These are phyloP conservation scores for Geosmithia morbida DNA, from an alignment of 2,329 filamentous ascomycete genomes.

Conservation along the genomic window DNA sequence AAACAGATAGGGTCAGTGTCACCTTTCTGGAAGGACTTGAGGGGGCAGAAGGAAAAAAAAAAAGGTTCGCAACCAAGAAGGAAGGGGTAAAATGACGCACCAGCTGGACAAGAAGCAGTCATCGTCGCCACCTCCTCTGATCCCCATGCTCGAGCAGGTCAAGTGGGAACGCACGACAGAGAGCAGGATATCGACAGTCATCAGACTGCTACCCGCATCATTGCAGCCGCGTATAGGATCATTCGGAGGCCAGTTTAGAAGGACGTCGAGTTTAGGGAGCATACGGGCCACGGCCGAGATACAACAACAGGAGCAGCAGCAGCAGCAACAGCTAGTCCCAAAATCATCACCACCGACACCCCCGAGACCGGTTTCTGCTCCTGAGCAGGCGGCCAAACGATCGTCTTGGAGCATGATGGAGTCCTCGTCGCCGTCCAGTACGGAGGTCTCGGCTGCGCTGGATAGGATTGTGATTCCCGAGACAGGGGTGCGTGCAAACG, in stretches of 20 bases:
- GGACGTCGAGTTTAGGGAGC: constrained; percentile 19
- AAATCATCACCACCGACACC: background rate
- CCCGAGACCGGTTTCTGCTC: background rate
- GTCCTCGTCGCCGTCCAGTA: background rate
- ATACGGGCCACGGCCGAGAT: constrained; percentile 3
- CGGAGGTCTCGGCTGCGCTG: background rate
- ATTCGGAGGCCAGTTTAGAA: constrained; percentile 29
- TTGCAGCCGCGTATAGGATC: constrained; percentile 35
- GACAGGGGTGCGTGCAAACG: constrained; percentile 1
- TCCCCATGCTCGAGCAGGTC: constrained; percentile 11
- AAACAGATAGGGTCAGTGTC: background rate
- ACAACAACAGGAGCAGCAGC: background rate
- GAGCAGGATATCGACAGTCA: constrained; percentile 29
- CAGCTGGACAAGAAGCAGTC: background rate
- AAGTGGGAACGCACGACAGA: constrained; percentile 16
- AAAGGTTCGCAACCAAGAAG: too few species aligned
- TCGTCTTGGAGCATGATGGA: background rate
- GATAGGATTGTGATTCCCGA: background rate
- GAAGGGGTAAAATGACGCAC: background rate
- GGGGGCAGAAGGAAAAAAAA: too few species aligned
- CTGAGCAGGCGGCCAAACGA: background rate
- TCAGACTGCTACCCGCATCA: constrained; percentile 36
- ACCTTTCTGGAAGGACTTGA: too few species aligned
- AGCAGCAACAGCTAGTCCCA: background rate
- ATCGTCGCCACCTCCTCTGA: constrained; percentile 2